Evolutionary conservation across 164 flowering plant species (phyloP).

Genomic region (Vitis amurensis): DNA sequence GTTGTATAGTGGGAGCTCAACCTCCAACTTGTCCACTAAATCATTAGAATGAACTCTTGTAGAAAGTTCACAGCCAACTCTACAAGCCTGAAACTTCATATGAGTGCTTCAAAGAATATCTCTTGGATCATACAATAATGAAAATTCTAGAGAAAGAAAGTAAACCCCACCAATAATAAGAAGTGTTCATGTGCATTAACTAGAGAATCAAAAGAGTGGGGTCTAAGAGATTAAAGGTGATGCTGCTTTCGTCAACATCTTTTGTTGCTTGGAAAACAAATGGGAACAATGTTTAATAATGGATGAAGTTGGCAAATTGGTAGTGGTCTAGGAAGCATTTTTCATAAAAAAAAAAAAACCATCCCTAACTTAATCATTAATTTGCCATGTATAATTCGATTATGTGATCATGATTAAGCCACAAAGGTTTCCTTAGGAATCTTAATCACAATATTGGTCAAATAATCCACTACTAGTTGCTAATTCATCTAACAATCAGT

Average conservation of each 20-base stretch:
- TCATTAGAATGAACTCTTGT: background rate
- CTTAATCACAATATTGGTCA: background rate
- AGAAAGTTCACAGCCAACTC: background rate
- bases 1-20: conserved; percentile 10
- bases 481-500: no score
- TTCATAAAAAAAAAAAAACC: background rate
- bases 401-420: background rate
- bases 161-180: no score
- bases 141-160: no score
- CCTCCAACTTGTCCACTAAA: background rate
- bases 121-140: no score
- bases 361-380: background rate
- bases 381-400: background rate
- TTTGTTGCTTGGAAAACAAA: background rate
- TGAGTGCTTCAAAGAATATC: no score
- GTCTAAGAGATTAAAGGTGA: background rate
- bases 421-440: background rate
- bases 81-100: no score
- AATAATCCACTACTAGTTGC: background rate
- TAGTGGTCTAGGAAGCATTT: no score
- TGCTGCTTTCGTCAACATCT: background rate
- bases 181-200: no score
- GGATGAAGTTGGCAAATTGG: background rate
- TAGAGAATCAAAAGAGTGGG: background rate
- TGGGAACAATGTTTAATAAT: background rate